Conservation (phyloP, 2,329 filamentous ascomycete species). For the Cercospora brassicicola region DNA sequence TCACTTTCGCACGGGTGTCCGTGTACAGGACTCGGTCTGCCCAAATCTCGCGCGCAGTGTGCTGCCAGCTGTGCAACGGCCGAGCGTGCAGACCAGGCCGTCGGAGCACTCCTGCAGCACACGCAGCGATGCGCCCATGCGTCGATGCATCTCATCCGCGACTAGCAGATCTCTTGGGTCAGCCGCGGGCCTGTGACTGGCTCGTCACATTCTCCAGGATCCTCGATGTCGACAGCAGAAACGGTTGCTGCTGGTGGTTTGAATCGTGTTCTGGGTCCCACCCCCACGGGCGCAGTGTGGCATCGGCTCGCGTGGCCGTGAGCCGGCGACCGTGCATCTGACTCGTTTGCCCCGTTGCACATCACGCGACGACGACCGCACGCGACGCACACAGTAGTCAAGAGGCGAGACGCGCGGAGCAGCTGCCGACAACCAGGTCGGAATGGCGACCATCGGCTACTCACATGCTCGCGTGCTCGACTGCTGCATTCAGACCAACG, state of each 20-base stretch:
- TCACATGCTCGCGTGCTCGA: slow-evolving; percentile 12
- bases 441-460: not conserved
- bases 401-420: not conserved
- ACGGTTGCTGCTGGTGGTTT: not conserved
- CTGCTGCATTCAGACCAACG: slow-evolving; percentile 1
- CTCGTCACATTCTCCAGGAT: slow-evolving; percentile 3
- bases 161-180: slow-evolving; percentile 7
- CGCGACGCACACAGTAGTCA: not conserved
- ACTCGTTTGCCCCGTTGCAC: slow-evolving; percentile 1
- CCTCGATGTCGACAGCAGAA: slow-evolving; percentile 5
- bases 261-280: not conserved
- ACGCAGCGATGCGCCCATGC: slow-evolving; percentile 6
- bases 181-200: slow-evolving; percentile 16
- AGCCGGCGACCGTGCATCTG: slow-evolving; percentile 1
- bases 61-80: not conserved
- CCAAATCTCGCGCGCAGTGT: not conserved
- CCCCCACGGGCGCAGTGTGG: slow-evolving; percentile 8
- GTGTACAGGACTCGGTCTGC: not conserved
- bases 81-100: not conserved
- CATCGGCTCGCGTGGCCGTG: not conserved
- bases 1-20: not conserved
- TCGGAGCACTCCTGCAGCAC: not conserved
- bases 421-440: slow-evolving; percentile 9
- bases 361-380: not conserved
- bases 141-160: slow-evolving; percentile 1